Conservation (phyloP, 2,329 filamentous ascomycete species). For the Fusarium staphyleae region DNA sequence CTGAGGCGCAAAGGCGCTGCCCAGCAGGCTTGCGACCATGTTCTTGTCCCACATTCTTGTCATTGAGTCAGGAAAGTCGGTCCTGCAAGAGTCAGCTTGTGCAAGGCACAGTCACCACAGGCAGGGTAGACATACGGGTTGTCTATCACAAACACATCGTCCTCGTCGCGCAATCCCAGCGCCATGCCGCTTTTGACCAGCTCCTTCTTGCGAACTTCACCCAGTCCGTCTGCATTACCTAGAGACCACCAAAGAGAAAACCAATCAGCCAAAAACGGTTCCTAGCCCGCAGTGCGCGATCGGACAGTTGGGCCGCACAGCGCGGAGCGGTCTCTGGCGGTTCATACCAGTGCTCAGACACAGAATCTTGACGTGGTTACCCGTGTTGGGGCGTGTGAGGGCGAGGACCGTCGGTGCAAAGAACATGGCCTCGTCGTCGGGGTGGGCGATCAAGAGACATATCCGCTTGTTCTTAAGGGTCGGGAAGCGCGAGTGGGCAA, state of each 20-base stretch:
- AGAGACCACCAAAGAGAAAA: conserved; percentile 19
- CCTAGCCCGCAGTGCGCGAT: conserved; percentile 12
- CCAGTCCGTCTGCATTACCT: conserved; percentile 88
- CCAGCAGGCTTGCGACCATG: conserved; percentile 74
- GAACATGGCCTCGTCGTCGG: conserved; percentile 99
- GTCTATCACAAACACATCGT: conserved; percentile 87
- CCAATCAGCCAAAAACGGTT: conserved; percentile 30
- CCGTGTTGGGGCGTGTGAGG: conserved; percentile 78
- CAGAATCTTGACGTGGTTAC: conserved; percentile 93
- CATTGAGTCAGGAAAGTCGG: conserved; percentile 90
- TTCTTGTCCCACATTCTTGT: conserved; percentile 75
- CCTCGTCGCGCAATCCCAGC: conserved; percentile 75
- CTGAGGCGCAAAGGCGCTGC: conserved; percentile 75
- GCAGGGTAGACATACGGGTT: conserved; percentile 62
- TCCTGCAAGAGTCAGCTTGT: conserved; percentile 34
- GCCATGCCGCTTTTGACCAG: conserved; percentile 79
- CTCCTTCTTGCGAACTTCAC: conserved; percentile 82
- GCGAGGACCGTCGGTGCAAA: conserved; percentile 88
- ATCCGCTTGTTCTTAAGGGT: conserved; percentile 82
- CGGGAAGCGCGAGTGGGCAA: conserved; percentile 64
- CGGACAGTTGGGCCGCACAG: conserved; percentile 19
- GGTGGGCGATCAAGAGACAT: conserved; percentile 92
- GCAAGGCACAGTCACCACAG: neutral
- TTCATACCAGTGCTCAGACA: conserved; percentile 82
- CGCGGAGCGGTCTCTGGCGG: conserved; percentile 13